These are phyloP conservation scores for Leishmania amazonensis DNA, from an alignment of 208 protist species.

Conservation along the genomic window DNA sequence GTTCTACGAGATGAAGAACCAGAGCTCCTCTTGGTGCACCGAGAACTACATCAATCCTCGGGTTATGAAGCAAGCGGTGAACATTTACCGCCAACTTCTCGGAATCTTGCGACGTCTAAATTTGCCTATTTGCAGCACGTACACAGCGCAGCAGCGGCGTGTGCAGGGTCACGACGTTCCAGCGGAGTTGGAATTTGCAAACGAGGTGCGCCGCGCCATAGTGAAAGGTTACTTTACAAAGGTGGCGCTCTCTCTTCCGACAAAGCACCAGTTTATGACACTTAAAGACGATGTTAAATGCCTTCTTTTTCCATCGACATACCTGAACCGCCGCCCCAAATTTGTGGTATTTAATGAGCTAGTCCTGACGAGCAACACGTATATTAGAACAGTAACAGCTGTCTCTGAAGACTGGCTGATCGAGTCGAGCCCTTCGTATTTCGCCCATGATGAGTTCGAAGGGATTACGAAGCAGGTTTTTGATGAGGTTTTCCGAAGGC, in stretches of 20 bases:
- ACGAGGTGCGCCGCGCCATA: slow-evolving; percentile 92
- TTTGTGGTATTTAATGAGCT: slow-evolving; percentile 99
- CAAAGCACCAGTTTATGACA: slow-evolving; percentile 95
- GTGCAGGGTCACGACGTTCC: slow-evolving; percentile 24
- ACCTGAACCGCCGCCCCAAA: slow-evolving; percentile 96
- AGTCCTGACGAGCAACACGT: slow-evolving; percentile 93
- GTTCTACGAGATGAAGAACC: slow-evolving; percentile 56
- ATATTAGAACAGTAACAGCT: slow-evolving; percentile 97
- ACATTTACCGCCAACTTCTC: slow-evolving; percentile 95
- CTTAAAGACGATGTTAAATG: slow-evolving; percentile 97
- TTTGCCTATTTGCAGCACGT: slow-evolving; percentile 60
- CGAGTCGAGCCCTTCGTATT: slow-evolving; percentile 87
- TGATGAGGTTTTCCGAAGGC: slow-evolving; percentile 72
- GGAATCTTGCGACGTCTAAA: slow-evolving; percentile 89
- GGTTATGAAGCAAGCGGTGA: slow-evolving; percentile 93
- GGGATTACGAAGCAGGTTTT: slow-evolving; percentile 80
- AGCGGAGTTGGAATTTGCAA: slow-evolving; percentile 63
- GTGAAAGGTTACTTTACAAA: slow-evolving; percentile 97
- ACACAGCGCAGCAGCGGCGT: slow-evolving; percentile 36
- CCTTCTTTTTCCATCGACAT: slow-evolving; percentile 90
- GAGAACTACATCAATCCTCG: slow-evolving; percentile 98
- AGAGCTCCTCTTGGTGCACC: slow-evolving; percentile 94
- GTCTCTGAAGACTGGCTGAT: slow-evolving; percentile 95
- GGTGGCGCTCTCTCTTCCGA: slow-evolving; percentile 94
- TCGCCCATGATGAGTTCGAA: slow-evolving; percentile 81